Evolutionary conservation across 2,329 filamentous ascomycete genomes (phyloP), one percentile per base, ranked within the genome.

Genomic region (Penicillium polonicum): DNA sequence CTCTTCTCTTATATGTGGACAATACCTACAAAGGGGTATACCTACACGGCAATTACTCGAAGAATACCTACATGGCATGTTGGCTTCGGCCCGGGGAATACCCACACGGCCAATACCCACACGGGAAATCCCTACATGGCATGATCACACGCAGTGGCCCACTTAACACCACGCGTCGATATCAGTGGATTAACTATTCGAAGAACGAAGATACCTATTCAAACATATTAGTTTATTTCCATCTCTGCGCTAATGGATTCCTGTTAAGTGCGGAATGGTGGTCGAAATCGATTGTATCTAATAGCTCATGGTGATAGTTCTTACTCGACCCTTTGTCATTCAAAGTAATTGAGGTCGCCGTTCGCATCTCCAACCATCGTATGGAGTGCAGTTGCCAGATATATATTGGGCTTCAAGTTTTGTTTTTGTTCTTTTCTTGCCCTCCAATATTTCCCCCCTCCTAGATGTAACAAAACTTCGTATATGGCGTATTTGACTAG

Each of bases 51-150:
- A 39, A 38, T 23, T 38, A 53, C 42, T 19, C 2, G 46, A 9
- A 10, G 21, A 48, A 46, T 48, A 29, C 35, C 33, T 31, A 48
- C 41, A 41, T 45, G 29, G 35, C 35, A 21, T 21, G 44, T 33
- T 15, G 25, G 17, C 17, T 19, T 19, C n/a, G 27, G 29, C 2
- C 9, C 35, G 58, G 58, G 3, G 8, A 52, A 42, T 48, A 48
- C 57, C 60, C 48, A 59, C 45, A 48, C 21, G 58, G 62, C 6
- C 7, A 58, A 55, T 63, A 49, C 59, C 59, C 36, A 60, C 60
- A 55, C 39, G 60, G 59, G 21, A 19, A 52, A 52, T 61, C 48
- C 62, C 62, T 58, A 63, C 60, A 53, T 36, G 41, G n/a, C 7
- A 5, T 9, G 5, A 4, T 15, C 35, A 38, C 38, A 52, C 38